These are phyloP conservation scores for Hemileia vastatrix DNA, from an alignment of 1,284 basidiomycete species.

Conservation along the genomic window DNA sequence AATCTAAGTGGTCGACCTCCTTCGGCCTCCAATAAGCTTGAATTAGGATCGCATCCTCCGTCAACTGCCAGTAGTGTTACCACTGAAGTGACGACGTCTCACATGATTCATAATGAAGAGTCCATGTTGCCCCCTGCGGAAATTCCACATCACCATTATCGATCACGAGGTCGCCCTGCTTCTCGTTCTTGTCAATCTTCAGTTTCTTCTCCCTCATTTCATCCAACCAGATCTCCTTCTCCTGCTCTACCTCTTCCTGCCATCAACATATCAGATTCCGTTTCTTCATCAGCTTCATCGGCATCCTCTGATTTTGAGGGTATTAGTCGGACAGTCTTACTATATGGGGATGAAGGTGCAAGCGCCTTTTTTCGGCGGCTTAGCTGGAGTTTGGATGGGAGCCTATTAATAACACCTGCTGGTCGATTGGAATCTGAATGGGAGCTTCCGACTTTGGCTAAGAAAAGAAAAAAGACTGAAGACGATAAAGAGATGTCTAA, in stretches of 20 bases:
- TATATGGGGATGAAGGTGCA: conserved; percentile 92
- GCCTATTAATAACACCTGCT: conserved; percentile 81
- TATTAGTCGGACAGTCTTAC: conserved; percentile 43
- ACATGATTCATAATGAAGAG: conserved; percentile 50
- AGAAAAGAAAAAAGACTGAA: conserved; percentile 16
- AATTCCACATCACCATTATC: conserved; percentile 14
- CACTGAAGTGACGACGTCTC: conserved; percentile 48
- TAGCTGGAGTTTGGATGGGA: conserved; percentile 89
- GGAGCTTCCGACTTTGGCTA: conserved; percentile 26
- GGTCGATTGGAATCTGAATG: conserved; percentile 86
- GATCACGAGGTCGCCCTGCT: conserved; percentile 3
- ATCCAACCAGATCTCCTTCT: conserved; percentile 83
- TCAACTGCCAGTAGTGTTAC: no score
- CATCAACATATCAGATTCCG: conserved; percentile 55
- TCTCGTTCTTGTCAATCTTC: conserved; percentile 36
- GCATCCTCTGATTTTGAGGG: no score
- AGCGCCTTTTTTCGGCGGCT: conserved; percentile 93
- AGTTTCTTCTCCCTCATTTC: conserved; percentile 55
- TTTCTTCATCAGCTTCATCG: conserved; percentile 46
- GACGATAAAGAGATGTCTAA: conserved; percentile 29
- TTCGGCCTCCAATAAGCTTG: no score
- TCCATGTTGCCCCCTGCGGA: conserved; percentile 14
- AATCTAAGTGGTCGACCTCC: no score
- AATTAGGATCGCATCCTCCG: no score
- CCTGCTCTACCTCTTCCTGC: conserved; percentile 82